phyloP scores from a whole-genome alignment of 805 yeast species.

The Candida boleticola region DNA sequence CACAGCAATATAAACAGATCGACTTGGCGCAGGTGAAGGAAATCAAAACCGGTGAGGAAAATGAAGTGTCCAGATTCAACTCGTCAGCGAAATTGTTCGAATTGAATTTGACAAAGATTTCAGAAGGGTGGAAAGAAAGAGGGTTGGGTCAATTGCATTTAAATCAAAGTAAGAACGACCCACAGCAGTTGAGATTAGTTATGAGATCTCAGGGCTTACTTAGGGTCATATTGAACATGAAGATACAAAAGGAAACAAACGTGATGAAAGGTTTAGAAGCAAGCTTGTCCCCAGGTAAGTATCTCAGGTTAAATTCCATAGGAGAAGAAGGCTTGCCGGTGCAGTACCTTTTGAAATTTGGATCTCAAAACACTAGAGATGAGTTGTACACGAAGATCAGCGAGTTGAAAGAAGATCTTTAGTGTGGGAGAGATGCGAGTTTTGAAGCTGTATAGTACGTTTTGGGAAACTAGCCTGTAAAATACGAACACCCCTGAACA shows the following conservation, averaged over 20 bases:
- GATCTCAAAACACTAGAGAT: constrained; percentile 57
- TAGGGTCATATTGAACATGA: constrained; percentile 76
- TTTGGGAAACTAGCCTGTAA: background rate
- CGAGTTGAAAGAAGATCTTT: constrained; percentile 21
- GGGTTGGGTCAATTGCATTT: constrained; percentile 89
- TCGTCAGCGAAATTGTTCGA: constrained; percentile 78
- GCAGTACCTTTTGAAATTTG: constrained; percentile 80
- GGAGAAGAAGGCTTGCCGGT: constrained; percentile 64
- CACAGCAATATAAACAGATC: constrained; percentile 51
- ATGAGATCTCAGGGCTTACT: constrained; percentile 90
- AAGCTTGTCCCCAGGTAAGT: constrained; percentile 80
- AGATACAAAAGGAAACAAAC: constrained; percentile 60
- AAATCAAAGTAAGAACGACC: constrained; percentile 45
- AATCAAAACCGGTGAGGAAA: constrained; percentile 86
- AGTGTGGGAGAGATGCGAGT: background rate
- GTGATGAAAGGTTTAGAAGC: constrained; percentile 80
- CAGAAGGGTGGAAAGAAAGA: constrained; percentile 92
- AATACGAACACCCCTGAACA: too few relatives aligned
- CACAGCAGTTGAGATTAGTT: constrained; percentile 61
- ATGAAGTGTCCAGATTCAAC: constrained; percentile 66
- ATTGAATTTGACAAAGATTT: constrained; percentile 60
- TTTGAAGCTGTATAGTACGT: too few relatives aligned
- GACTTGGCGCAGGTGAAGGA: constrained; percentile 56
- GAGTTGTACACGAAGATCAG: constrained; percentile 53
- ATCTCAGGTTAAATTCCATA: constrained; percentile 68